Percentiles rank a stretch among this genome's conserved stretches.
Conservation (phyloP, 2,329 filamentous ascomycete genomes). For the Penicillium aurantiogriseum region DNA sequence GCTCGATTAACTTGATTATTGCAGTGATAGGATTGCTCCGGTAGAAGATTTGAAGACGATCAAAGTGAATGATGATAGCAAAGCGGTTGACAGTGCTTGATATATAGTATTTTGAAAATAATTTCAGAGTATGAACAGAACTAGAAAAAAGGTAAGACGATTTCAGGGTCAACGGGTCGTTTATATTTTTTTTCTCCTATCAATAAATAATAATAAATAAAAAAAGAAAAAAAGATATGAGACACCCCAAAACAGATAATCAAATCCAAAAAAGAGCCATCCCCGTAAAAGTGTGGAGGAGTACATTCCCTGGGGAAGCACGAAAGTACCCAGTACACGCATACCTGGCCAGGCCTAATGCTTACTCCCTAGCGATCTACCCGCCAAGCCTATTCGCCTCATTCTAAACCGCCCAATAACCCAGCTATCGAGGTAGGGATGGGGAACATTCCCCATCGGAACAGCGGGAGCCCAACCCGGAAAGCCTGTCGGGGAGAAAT, state of each 20-base stretch:
- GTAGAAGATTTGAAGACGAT: neutral
- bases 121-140: neutral
- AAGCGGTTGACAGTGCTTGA: neutral
- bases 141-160: neutral
- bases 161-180: neutral
- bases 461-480: constrained; percentile 2
- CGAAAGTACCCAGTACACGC: constrained; percentile 13
- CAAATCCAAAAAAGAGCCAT: constrained; percentile 7
- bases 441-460: constrained; percentile 13
- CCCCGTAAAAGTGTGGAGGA: constrained; percentile 18
- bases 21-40: neutral
- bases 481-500: constrained; percentile 5
- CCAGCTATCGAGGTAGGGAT: constrained; percentile 9
- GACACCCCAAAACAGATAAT: constrained; percentile 1
- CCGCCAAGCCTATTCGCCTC: constrained; percentile 18
- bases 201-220: neutral
- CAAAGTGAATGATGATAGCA: neutral
- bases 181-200: constrained; percentile 2
- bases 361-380: constrained; percentile 9
- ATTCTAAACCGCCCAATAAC: constrained; percentile 15
- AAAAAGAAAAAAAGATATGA: neutral
- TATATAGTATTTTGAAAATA: neutral
- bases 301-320: constrained; percentile 18
- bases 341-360: constrained; percentile 13
- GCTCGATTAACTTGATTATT: neutral